Evolutionary conservation across 2,329 filamentous ascomycete genomes (phyloP).

Genomic region (Botrytis medusae): DNA sequence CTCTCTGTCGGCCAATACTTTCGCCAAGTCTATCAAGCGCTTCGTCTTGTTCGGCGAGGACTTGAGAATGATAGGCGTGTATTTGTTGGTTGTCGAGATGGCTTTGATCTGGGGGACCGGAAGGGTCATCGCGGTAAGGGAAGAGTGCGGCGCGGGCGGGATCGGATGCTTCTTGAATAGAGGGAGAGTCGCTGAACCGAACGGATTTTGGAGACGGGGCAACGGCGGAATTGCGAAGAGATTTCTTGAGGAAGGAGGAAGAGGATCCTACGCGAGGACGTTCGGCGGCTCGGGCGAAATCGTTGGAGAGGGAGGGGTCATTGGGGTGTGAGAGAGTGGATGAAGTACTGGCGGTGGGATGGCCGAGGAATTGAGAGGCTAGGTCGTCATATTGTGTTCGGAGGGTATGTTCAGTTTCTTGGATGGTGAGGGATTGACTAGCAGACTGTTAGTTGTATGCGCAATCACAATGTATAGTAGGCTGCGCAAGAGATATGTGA

Average conservation of each 20-base stretch:
- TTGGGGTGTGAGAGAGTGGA: conserved; percentile 61
- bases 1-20: conserved; percentile 83
- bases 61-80: conserved; percentile 76
- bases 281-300: conserved; percentile 62
- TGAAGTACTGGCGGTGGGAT: conserved; percentile 50
- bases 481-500: not conserved
- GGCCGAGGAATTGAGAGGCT: conserved; percentile 75
- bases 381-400: conserved; percentile 75
- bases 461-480: not conserved
- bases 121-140: conserved; percentile 70
- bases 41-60: conserved; percentile 86
- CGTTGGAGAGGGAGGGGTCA: conserved; percentile 58
- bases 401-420: conserved; percentile 66
- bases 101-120: conserved; percentile 39
- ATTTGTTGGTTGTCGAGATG: conserved; percentile 79
- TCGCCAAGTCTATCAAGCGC: conserved; percentile 87
- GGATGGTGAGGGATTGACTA: conserved; percentile 49
- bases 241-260: conserved; percentile 43
- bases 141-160: conserved; percentile 57
- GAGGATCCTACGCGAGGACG: conserved; percentile 43
- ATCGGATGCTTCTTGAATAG: conserved; percentile 46
- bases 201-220: conserved; percentile 66
- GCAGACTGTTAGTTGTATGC: conserved; percentile 5
- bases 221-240: conserved; percentile 36
- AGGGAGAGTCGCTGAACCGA: conserved; percentile 72